phyloP scores from a whole-genome alignment of 2,329 filamentous ascomycete species.

The Fulvia fulva region DNA sequence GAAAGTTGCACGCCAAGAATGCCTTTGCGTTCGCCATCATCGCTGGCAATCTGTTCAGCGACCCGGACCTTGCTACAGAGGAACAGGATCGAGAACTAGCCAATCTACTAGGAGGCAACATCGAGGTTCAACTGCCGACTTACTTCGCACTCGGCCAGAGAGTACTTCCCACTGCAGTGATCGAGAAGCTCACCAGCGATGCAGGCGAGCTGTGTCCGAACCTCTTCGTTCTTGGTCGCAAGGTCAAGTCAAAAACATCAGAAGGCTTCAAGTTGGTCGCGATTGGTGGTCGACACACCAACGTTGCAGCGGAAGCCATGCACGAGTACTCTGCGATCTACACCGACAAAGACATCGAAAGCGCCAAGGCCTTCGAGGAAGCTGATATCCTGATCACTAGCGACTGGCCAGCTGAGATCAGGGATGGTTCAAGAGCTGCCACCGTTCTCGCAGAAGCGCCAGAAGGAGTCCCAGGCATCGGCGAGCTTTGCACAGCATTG shows the following conservation, averaged over 20 bases:
- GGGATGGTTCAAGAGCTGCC: constrained; percentile 34
- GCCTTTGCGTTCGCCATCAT: constrained; percentile 81
- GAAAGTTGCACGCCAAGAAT: constrained; percentile 79
- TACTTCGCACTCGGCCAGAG: constrained; percentile 82
- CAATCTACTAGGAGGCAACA: constrained; percentile 66
- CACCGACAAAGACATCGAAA: constrained; percentile 62
- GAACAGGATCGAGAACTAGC: constrained; percentile 43
- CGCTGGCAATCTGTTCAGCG: constrained; percentile 75
- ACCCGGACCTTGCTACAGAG: constrained; percentile 40
- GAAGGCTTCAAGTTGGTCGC: constrained; percentile 86
- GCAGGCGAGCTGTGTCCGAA: constrained; percentile 77
- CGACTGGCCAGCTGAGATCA: constrained; percentile 74
- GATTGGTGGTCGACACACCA: constrained; percentile 62
- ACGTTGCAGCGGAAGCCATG: constrained; percentile 15
- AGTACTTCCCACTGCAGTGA: constrained; percentile 65
- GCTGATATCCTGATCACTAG: constrained; percentile 85
- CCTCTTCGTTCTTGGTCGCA: constrained; percentile 82
- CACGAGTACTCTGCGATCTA: constrained; percentile 76
- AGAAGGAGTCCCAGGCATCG: constrained; percentile 50
- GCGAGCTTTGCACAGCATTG: constrained; percentile 71
- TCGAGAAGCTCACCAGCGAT: constrained; percentile 68
- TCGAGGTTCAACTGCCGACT: constrained; percentile 72
- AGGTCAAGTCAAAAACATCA: constrained; percentile 80
- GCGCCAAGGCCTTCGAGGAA: constrained; percentile 59
- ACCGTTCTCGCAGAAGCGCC: constrained; percentile 29